Evolutionary conservation across 2,329 filamentous ascomycete genomes (phyloP).

Genomic region (Colletotrichum godetiae): DNA sequence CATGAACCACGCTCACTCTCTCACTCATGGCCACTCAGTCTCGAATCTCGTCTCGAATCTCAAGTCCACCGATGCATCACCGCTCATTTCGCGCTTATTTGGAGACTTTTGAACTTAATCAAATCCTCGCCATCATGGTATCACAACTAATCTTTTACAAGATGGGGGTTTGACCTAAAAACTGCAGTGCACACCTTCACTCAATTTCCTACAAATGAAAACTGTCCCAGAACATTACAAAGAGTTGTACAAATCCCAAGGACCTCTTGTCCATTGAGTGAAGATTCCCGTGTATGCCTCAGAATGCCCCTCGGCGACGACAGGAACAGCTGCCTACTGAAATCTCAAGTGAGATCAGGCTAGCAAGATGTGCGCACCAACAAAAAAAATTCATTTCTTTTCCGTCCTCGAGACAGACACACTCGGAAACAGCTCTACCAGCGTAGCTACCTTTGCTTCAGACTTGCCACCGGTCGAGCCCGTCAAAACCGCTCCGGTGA

Average conservation of each 20-base stretch:
- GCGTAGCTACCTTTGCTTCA: constrained; percentile 19
- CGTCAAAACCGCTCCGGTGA: neutral
- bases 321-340: neutral
- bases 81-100: neutral
- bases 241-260: neutral
- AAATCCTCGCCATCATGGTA: constrained; percentile 14
- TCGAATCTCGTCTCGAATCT: neutral
- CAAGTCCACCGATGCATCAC: neutral
- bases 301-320: neutral
- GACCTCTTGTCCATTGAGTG: neutral
- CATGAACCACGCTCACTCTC: neutral
- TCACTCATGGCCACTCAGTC: neutral
- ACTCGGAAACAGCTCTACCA: constrained; percentile 24
- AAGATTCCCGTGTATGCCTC: neutral
- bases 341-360: neutral
- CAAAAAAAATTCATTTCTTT: neutral
- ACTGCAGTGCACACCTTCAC: constrained; percentile 8
- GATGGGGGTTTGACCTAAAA: neutral
- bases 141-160: neutral
- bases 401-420: neutral
- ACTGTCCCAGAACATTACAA: constrained; percentile 4
- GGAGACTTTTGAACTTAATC: neutral
- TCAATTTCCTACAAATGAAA: neutral
- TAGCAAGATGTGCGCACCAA: constrained; percentile 9
- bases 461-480: neutral